Conservation (phyloP, 352 stramenopile species). For the Pythium periplocum region DNA sequence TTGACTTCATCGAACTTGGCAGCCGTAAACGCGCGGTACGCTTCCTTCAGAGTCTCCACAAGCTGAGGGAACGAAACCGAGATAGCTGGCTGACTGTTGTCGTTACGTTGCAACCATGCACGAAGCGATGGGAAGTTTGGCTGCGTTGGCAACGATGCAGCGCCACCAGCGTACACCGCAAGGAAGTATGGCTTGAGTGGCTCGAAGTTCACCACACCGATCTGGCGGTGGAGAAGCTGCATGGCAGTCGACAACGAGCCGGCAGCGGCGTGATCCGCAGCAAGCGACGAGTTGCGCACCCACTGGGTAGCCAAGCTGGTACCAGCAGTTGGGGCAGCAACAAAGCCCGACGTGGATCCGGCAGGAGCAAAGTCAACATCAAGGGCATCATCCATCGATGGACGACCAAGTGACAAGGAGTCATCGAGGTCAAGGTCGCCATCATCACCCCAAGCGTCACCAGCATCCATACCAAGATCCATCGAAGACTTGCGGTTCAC, state of each 20-base stretch:
- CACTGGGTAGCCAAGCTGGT: slow-evolving; percentile 88
- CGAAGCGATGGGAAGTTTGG: slow-evolving; percentile 67
- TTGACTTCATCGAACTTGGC: slow-evolving; percentile 98
- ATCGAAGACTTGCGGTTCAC: slow-evolving; percentile 56
- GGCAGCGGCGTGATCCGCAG: slow-evolving; percentile 96
- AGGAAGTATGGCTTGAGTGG: slow-evolving; percentile 91
- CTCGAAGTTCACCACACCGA: slow-evolving; percentile 97
- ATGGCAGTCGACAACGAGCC: slow-evolving; percentile 95
- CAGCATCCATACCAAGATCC: slow-evolving; percentile 69
- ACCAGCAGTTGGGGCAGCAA: slow-evolving; percentile 88
- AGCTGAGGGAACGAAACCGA: slow-evolving; percentile 88
- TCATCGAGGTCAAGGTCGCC: slow-evolving; percentile 86
- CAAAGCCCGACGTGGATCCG: slow-evolving; percentile 56
- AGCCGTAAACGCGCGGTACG: slow-evolving; percentile 95
- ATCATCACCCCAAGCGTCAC: slow-evolving; percentile 76
- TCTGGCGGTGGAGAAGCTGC: slow-evolving; percentile 98
- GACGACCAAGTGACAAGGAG: slow-evolving; percentile 44
- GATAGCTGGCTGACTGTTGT: slow-evolving; percentile 83
- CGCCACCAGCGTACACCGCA: slow-evolving; percentile 74
- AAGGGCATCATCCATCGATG: slow-evolving; percentile 44
- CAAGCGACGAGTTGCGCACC: slow-evolving; percentile 95
- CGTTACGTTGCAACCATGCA: slow-evolving; percentile 84
- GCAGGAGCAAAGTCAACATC: slow-evolving; percentile 46
- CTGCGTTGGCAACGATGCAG: slow-evolving; percentile 82
- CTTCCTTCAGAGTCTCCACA: slow-evolving; percentile 92